Percentiles rank a stretch among this genome's conserved stretches.
phyloP scores from a whole-genome alignment of 192 early-diverging fungal genomes.

The Podila epigama region DNA sequence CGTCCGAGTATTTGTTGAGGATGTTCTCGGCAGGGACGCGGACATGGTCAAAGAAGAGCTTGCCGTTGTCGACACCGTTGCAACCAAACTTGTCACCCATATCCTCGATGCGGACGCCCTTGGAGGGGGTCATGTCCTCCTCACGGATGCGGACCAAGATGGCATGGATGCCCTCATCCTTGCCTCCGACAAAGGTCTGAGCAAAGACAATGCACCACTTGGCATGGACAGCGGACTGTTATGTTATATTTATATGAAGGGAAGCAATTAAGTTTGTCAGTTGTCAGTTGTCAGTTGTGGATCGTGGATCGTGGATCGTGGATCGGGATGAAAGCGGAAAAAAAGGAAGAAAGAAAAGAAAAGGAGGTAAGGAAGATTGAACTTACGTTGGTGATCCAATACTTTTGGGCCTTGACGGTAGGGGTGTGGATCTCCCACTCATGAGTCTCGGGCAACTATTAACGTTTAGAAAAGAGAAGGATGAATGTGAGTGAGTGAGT shows the following conservation, averaged over 20 bases:
- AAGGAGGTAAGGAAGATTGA: background rate
- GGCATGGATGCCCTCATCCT: conserved; percentile 76
- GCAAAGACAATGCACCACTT: conserved; percentile 80
- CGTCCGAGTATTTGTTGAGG: conserved; percentile 73
- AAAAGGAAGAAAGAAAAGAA: background rate
- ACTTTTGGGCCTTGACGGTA: conserved; percentile 73
- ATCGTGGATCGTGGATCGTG: too few species aligned
- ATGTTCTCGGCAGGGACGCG: conserved; percentile 70
- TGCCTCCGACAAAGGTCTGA: conserved; percentile 73
- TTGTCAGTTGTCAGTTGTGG: too few species aligned
- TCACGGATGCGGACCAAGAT: conserved; percentile 78
- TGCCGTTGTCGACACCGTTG: conserved; percentile 83
- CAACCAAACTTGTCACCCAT: conserved; percentile 77
- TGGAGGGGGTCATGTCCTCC: conserved; percentile 67
- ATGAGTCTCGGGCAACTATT: conserved; percentile 59
- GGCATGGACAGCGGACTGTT: conserved; percentile 68
- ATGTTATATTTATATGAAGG: background rate
- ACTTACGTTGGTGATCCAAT: conserved; percentile 83
- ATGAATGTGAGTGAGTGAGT: too few species aligned
- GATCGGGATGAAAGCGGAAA: background rate
- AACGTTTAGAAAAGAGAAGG: background rate
- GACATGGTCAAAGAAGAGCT: conserved; percentile 60
- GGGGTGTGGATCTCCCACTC: conserved; percentile 83
- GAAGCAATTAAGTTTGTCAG: too few species aligned
- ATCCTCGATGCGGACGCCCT: conserved; percentile 75